Evolutionary conservation across 352 stramenopile genomes (phyloP).

Genomic region (Pythium insidiosum): DNA sequence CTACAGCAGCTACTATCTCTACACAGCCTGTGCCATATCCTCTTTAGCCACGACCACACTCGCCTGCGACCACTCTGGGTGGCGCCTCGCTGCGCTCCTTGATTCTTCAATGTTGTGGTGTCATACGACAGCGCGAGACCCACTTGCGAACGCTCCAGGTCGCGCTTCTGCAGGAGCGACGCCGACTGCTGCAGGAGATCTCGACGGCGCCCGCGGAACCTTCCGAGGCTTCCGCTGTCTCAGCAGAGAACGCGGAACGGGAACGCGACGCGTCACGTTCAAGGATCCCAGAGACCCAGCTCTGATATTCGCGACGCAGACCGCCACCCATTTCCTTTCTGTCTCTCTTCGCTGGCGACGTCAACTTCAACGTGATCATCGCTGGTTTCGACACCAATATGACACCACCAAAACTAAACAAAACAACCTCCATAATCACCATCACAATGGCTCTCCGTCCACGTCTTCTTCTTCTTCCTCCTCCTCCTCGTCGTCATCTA

Average conservation of each 20-base stretch:
- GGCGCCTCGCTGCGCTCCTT: background rate
- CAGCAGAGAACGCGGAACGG: too few relatives aligned
- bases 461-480: too few relatives aligned
- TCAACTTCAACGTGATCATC: too few relatives aligned
- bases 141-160: slow-evolving; percentile 52
- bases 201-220: too few relatives aligned
- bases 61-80: background rate
- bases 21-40: slow-evolving; percentile 65
- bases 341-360: too few relatives aligned
- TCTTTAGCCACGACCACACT: slow-evolving; percentile 14
- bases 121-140: slow-evolving; percentile 44
- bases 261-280: too few relatives aligned
- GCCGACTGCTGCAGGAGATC: background rate
- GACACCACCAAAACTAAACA: background rate
- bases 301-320: too few relatives aligned
- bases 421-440: background rate
- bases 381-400: too few relatives aligned
- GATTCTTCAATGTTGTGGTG: background rate
- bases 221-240: too few relatives aligned
- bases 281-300: too few relatives aligned
- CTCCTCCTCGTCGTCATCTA: slow-evolving; percentile 30
- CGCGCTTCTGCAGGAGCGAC: slow-evolving; percentile 29
- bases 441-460: slow-evolving; percentile 23
- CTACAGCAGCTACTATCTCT: slow-evolving; percentile 42
- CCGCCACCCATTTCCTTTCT: too few relatives aligned